A percentile compares a stretch with the other conserved stretches of the same genome.
Conservation (phyloP, 371 early-diverging fungal genomes). For the Mortierella sp. region DNA sequence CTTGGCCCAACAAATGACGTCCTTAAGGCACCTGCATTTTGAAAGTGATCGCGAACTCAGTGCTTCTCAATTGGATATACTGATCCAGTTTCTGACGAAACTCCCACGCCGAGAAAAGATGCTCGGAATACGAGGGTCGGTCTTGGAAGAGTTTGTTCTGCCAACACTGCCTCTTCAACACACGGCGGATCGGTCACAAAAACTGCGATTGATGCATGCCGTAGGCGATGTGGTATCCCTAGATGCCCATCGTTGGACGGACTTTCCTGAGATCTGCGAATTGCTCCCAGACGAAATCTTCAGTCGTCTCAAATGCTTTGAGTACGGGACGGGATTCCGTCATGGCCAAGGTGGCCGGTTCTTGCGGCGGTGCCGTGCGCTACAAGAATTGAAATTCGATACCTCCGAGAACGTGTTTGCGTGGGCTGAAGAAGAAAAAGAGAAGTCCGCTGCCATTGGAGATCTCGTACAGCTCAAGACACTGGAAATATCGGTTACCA, state of each 20-base stretch:
- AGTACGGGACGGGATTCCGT: constrained; percentile 11
- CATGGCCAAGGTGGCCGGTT: constrained; percentile 12
- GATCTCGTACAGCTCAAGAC: constrained; percentile 1
- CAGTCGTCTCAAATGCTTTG: constrained; percentile 4
- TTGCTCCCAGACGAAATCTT: constrained; percentile 7
- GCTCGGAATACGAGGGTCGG: too few relatives aligned
- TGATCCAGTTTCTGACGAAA: too few relatives aligned
- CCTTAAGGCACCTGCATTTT: too few relatives aligned
- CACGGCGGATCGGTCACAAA: constrained; percentile 1
- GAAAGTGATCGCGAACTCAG: too few relatives aligned
- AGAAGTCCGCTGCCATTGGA: not conserved
- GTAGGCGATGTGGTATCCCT: not conserved
- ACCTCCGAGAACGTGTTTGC: constrained; percentile 18
- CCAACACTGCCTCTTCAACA: too few relatives aligned
- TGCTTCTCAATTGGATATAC: too few relatives aligned
- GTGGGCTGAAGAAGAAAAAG: constrained; percentile 18
- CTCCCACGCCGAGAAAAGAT: too few relatives aligned
- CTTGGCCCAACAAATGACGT: too few relatives aligned
- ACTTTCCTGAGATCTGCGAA: constrained; percentile 9
- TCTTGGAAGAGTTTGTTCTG: too few relatives aligned
- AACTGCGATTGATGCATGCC: constrained; percentile 9
- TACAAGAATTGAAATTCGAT: constrained; percentile 12
- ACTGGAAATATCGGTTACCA: constrained; percentile 3
- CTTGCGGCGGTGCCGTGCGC: constrained; percentile 11
- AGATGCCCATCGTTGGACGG: constrained; percentile 1